Conservation (phyloP, 139 green algal species). For the Ettlia oleoabundans region DNA sequence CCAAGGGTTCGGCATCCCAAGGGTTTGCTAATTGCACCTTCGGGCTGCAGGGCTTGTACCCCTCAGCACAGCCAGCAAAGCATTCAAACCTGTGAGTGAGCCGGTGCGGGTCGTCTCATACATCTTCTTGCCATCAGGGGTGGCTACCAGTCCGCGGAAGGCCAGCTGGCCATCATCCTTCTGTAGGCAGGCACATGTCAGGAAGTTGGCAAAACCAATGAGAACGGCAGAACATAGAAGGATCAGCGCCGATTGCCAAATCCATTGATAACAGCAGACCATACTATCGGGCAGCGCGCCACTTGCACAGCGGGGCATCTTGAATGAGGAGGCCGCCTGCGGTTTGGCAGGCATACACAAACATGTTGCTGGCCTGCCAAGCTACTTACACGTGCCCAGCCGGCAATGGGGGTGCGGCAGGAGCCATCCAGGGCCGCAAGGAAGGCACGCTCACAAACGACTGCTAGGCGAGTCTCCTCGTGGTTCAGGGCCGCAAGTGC, state of each 20-base stretch:
- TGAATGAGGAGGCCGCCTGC: neutral
- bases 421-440: slow-evolving; percentile 95
- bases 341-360: neutral
- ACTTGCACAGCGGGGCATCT: neutral
- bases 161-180: slow-evolving; percentile 68
- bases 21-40: too few species aligned
- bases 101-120: slow-evolving; percentile 64
- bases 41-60: too few species aligned
- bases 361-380: neutral
- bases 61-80: too few species aligned
- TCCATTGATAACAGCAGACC: too few species aligned
- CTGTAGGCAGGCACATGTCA: slow-evolving; percentile 4
- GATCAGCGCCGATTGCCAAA: too few species aligned
- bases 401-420: slow-evolving; percentile 98
- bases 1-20: too few species aligned
- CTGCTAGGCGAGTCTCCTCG: slow-evolving; percentile 94
- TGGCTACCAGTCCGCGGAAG: slow-evolving; percentile 94
- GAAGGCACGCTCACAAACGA: slow-evolving; percentile 96
- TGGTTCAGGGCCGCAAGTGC: slow-evolving; percentile 94
- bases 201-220: neutral
- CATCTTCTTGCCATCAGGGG: slow-evolving; percentile 86
- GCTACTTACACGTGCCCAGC: slow-evolving; percentile 52
- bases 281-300: too few species aligned
- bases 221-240: neutral
- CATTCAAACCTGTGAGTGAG: slow-evolving; percentile 42